Evolutionary conservation across 2,329 filamentous ascomycete species (phyloP).

Genomic region (Neoascochyta sp.): DNA sequence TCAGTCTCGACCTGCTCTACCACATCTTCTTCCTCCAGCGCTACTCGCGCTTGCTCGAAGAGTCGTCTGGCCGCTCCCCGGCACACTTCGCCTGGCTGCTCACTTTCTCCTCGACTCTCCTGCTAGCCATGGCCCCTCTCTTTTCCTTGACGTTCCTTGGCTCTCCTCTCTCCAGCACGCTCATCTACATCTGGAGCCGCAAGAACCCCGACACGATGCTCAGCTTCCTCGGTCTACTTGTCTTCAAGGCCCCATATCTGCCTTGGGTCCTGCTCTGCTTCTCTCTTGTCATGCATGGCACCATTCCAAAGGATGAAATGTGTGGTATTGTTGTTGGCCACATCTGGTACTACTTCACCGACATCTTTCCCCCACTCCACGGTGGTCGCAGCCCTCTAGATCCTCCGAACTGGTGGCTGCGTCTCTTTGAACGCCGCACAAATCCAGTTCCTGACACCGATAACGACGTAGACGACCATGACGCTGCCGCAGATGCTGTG

Average conservation of each 20-base stretch:
- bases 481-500: constrained; percentile 10
- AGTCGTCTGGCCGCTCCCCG: constrained; percentile 84
- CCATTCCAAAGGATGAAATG: constrained; percentile 90
- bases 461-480: constrained; percentile 3
- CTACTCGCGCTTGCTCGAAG: constrained; percentile 91
- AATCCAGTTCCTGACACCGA: constrained; percentile 13
- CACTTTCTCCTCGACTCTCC: constrained; percentile 73
- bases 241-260: constrained; percentile 90
- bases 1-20: constrained; percentile 91
- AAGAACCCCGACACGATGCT: constrained; percentile 88
- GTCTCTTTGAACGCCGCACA: constrained; percentile 85
- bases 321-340: constrained; percentile 93
- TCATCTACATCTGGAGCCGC: constrained; percentile 97
- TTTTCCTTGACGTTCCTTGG: constrained; percentile 92
- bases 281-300: constrained; percentile 84
- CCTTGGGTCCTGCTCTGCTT: constrained; percentile 96
- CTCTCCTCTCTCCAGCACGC: constrained; percentile 83
- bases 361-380: constrained; percentile 91
- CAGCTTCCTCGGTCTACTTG: constrained; percentile 78
- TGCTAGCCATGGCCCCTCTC: constrained; percentile 78
- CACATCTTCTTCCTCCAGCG: constrained; percentile 98
- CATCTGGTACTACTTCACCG: constrained; percentile 96
- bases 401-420: constrained; percentile 84
- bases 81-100: constrained; percentile 95
- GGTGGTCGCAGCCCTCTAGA: constrained; percentile 81